A percentile compares a stretch with the other conserved stretches of the same genome.
Evolutionary conservation across 2,329 filamentous ascomycete species (phyloP).

Genomic region (Hypoxylon sp.): DNA sequence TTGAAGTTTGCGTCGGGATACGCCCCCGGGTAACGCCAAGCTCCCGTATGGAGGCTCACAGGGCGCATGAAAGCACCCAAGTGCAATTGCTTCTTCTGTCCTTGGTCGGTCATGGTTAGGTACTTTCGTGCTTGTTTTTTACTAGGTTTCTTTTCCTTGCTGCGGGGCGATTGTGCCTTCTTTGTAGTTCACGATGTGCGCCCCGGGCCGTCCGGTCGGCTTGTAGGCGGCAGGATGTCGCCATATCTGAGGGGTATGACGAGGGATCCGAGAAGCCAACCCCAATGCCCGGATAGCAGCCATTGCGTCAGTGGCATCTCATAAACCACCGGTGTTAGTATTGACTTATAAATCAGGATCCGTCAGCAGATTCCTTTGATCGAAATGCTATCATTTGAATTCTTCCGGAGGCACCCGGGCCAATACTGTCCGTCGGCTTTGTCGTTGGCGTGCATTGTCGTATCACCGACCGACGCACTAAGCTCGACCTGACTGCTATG

Average conservation of each 20-base stretch:
- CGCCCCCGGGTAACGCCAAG: constrained; percentile 64
- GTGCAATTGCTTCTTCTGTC: constrained; percentile 55
- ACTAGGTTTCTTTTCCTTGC: not conserved
- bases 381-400: too few relatives aligned
- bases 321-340: constrained; percentile 16
- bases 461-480: too few relatives aligned
- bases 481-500: too few relatives aligned
- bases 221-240: constrained; percentile 31
- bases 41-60: constrained; percentile 63
- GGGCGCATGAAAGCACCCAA: constrained; percentile 68
- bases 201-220: constrained; percentile 23
- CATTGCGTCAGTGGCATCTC: constrained; percentile 9
- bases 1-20: constrained; percentile 68
- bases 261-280: constrained; percentile 29
- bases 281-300: constrained; percentile 2
- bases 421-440: too few relatives aligned
- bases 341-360: constrained; percentile 33
- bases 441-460: too few relatives aligned
- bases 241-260: constrained; percentile 38
- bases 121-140: not conserved
- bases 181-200: constrained; percentile 12
- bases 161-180: constrained; percentile 8
- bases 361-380: constrained; percentile 1
- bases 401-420: too few relatives aligned
- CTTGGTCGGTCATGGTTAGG: constrained; percentile 30